phyloP scores from a whole-genome alignment of 495 filamentous ascomycete genomes.

The Penicillium samsonianum region DNA sequence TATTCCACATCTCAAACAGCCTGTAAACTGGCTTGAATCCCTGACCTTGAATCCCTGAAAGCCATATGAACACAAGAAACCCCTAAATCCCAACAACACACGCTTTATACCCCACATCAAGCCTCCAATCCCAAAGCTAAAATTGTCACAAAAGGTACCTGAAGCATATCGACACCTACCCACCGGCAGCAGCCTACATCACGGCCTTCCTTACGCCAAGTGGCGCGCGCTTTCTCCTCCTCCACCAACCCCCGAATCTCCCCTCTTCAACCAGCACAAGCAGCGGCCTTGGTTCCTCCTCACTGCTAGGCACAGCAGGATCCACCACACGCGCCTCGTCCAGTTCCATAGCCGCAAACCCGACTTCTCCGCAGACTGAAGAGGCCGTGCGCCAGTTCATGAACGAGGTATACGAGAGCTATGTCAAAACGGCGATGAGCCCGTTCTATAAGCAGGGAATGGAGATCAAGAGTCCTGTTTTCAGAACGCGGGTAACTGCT shows the following conservation, averaged over 20 bases:
- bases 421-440: conserved; percentile 96
- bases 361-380: conserved; percentile 82
- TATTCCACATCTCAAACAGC: conserved; percentile 1
- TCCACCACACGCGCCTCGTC: conserved; percentile 55
- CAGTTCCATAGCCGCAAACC: conserved; percentile 72
- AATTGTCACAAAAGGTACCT: conserved; percentile 67
- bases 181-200: conserved; percentile 73
- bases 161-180: conserved; percentile 91
- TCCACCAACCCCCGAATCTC: conserved; percentile 69
- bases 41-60: not conserved
- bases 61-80: not conserved
- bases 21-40: not conserved
- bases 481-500: conserved; percentile 73
- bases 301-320: conserved; percentile 32
- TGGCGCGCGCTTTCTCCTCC: conserved; percentile 77
- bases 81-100: not conserved
- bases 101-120: not conserved
- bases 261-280: conserved; percentile 35
- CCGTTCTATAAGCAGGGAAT: conserved; percentile 86
- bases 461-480: conserved; percentile 82
- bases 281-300: conserved; percentile 34
- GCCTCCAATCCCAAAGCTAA: conserved; percentile 13
- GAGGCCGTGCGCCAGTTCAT: conserved; percentile 95
- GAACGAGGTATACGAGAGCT: conserved; percentile 88
- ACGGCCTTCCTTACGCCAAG: conserved; percentile 83